Evolutionary conservation across 176 grass and related monocot species (phyloP).

Genomic region (Thinopyrum elongatum): DNA sequence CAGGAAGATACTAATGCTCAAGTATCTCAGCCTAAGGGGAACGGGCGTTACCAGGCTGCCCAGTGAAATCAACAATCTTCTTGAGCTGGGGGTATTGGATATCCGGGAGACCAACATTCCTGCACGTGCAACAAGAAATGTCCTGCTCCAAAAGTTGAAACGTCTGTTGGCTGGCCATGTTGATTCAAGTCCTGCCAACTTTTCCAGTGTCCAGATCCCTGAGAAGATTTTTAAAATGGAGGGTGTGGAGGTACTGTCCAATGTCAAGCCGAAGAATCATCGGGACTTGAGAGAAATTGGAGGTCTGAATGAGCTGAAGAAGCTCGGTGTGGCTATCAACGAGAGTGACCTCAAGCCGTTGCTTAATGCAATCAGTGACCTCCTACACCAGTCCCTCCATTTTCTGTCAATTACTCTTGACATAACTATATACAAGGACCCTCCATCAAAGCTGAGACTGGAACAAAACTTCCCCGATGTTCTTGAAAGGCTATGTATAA

Average conservation of each 20-base stretch:
- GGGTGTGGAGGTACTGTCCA: too few species aligned
- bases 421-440: background rate
- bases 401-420: too few species aligned
- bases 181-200: too few species aligned
- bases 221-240: too few species aligned
- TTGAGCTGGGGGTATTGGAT: conserved; percentile 19
- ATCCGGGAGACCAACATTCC: conserved; percentile 5
- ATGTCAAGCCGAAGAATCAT: background rate
- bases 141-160: conserved; percentile 14
- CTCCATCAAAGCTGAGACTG: background rate
- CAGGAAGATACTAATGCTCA: background rate
- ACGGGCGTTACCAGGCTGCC: background rate
- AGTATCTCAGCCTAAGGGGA: conserved; percentile 10
- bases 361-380: background rate
- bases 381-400: background rate
- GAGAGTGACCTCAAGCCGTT: background rate
- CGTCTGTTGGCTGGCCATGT: conserved; percentile 10
- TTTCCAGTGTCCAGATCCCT: too few species aligned
- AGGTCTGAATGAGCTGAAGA: background rate
- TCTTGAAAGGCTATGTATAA: too few species aligned
- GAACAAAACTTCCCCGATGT: background rate
- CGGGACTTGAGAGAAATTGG: background rate
- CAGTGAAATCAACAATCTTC: conserved; percentile 18
- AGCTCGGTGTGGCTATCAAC: conserved; percentile 16
- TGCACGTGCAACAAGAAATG: background rate